Percentiles rank a stretch among this genome's conserved stretches.
phyloP scores from a whole-genome alignment of 768 basidiomycete genomes.

The Exsudoporus frostii region DNA sequence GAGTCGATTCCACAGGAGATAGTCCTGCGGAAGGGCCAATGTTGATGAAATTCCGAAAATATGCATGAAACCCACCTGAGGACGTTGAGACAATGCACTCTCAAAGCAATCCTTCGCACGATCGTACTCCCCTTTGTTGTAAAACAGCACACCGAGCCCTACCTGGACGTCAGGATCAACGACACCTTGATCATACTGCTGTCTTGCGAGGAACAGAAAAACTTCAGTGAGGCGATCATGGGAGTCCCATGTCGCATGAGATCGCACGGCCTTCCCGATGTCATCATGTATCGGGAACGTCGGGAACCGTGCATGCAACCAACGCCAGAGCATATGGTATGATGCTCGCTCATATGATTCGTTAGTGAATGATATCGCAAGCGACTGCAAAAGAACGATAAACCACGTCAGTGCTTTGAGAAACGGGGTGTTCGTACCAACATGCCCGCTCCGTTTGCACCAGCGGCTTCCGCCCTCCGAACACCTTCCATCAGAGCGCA shows the following conservation, averaged over 20 bases:
- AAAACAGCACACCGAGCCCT: constrained; percentile 89
- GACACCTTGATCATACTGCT: constrained; percentile 69
- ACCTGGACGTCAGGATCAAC: constrained; percentile 91
- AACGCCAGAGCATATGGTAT: constrained; percentile 80
- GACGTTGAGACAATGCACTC: constrained; percentile 74
- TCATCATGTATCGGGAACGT: constrained; percentile 52
- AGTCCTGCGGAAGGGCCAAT: constrained; percentile 54
- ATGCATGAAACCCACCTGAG: constrained; percentile 46
- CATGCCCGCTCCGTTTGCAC: constrained; percentile 69
- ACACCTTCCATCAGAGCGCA: constrained; percentile 75
- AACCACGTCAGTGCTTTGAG: neutral
- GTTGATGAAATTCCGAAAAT: neutral
- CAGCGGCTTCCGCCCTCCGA: constrained; percentile 57
- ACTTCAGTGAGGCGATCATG: constrained; percentile 76
- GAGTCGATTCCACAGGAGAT: constrained; percentile 91
- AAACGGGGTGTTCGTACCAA: constrained; percentile 45
- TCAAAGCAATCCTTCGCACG: constrained; percentile 94
- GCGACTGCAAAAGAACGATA: constrained; percentile 52
- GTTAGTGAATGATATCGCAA: constrained; percentile 96
- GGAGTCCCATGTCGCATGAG: constrained; percentile 74
- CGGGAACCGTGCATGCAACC: constrained; percentile 70
- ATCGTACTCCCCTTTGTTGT: constrained; percentile 82
- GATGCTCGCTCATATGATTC: constrained; percentile 88
- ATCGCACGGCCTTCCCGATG: constrained; percentile 49
- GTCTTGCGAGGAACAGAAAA: constrained; percentile 79